These are phyloP conservation scores for Camelina hispida DNA, from an alignment of 345 rosid genomes.

Conservation along the genomic window DNA sequence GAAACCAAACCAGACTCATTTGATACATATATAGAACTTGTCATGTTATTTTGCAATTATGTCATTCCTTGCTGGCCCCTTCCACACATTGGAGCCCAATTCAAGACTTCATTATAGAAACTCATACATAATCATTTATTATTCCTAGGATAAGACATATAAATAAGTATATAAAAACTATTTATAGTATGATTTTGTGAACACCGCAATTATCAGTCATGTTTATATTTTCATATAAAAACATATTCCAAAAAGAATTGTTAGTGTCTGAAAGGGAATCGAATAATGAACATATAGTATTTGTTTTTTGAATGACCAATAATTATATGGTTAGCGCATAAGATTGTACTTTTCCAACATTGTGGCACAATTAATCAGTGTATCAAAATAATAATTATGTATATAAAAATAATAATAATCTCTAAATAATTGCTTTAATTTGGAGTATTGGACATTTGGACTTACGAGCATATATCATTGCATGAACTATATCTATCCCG, in stretches of 20 bases:
- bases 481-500: neutral
- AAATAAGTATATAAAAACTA: neutral
- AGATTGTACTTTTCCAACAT: conserved; percentile 37
- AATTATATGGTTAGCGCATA: conserved; percentile 31
- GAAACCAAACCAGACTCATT: conserved; percentile 39
- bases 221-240: conserved; percentile 20
- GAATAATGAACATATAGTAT: conserved; percentile 3
- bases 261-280: conserved; percentile 32
- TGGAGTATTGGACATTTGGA: neutral
- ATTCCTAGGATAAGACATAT: conserved; percentile 33
- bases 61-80: conserved; percentile 37
- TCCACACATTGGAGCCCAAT: conserved; percentile 29
- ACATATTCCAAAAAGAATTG: conserved; percentile 25
- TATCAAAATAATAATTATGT: neutral
- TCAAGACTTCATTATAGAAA: conserved; percentile 29
- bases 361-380: conserved; percentile 30
- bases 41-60: conserved; percentile 43
- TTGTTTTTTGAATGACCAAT: conserved; percentile 28
- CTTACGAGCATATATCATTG: conserved; percentile 1
- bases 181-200: conserved; percentile 11
- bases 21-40: conserved; percentile 34
- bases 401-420: neutral
- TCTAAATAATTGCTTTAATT: conserved; percentile 15
- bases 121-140: conserved; percentile 31
- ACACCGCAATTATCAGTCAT: conserved; percentile 22